Evolutionary conservation across 78 protist genomes (phyloP).

Genomic region (Capsaspora owczarzaki): DNA sequence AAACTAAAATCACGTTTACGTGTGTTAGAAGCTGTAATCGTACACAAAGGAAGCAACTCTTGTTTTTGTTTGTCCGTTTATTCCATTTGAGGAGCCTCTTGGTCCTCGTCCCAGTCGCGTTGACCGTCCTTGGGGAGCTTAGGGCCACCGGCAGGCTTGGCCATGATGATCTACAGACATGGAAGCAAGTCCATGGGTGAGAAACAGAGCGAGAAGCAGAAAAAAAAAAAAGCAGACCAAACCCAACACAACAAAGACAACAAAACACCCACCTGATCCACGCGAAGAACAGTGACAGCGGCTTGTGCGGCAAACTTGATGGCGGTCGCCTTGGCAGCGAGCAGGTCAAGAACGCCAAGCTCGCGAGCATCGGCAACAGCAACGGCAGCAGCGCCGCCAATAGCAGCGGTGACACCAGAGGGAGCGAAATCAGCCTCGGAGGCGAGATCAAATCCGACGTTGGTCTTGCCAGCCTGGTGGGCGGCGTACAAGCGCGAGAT

Average conservation of each 20-base stretch:
- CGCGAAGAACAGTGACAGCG: constrained; percentile 92
- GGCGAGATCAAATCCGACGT: constrained; percentile 84
- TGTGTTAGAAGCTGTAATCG: too few species aligned
- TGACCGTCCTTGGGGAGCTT: constrained; percentile 37
- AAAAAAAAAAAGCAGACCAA: background rate
- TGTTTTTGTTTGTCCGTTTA: too few species aligned
- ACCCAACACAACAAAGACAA: background rate
- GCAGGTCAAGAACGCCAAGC: constrained; percentile 65
- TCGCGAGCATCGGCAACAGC: constrained; percentile 45
- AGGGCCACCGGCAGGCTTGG: constrained; percentile 95
- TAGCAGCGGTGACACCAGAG: background rate
- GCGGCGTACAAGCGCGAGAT: constrained; percentile 73
- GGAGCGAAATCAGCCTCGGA: background rate
- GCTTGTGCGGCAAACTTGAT: constrained; percentile 86
- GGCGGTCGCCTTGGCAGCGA: constrained; percentile 61
- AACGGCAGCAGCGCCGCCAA: background rate
- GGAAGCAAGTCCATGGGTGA: constrained; percentile 72
- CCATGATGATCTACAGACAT: constrained; percentile 97
- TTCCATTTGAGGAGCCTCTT: too few species aligned
- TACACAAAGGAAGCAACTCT: too few species aligned
- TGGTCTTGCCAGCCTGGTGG: constrained; percentile 72
- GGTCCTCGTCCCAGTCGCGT: constrained; percentile 15
- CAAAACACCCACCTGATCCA: constrained; percentile 73
- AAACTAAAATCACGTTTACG: too few species aligned
- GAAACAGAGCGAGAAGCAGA: background rate